Conservation (phyloP, 495 filamentous ascomycete species). For the Evernia prunastri region DNA sequence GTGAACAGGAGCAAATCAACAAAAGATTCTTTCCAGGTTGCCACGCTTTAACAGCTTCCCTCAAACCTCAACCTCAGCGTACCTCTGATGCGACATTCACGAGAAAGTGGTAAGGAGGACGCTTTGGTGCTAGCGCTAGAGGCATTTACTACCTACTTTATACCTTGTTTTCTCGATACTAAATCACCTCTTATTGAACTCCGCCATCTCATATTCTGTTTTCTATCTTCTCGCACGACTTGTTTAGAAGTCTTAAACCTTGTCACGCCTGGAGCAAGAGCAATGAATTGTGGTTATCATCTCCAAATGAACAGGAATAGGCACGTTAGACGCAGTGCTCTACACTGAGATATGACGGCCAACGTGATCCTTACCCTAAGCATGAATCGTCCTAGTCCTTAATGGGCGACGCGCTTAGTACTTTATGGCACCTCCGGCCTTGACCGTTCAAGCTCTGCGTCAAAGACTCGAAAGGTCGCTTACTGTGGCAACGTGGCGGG, state of each 20-base stretch:
- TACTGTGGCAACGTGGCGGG: background rate
- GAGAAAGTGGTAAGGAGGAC: background rate
- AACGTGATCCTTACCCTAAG: background rate
- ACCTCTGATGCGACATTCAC: background rate
- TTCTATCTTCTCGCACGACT: too few relatives aligned
- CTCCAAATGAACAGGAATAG: too few relatives aligned
- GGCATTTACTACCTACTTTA: background rate
- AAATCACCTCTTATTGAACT: background rate
- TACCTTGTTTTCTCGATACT: background rate
- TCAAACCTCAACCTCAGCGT: too few relatives aligned
- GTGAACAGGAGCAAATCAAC: background rate
- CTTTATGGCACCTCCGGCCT: background rate
- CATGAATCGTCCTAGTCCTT: background rate
- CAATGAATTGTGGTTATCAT: too few relatives aligned
- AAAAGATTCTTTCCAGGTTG: too few relatives aligned
- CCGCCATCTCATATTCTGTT: background rate
- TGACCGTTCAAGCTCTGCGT: background rate
- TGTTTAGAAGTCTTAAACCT: background rate
- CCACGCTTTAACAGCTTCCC: too few relatives aligned
- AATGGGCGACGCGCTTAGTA: background rate
- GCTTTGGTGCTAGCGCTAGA: background rate
- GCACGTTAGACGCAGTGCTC: background rate
- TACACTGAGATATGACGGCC: background rate
- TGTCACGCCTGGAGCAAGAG: too few relatives aligned
- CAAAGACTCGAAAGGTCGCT: background rate